Percentiles rank a stretch among this genome's conserved stretches.
Evolutionary conservation across 208 protist genomes (phyloP).

Genomic region (Trypanosoma congolense): DNA sequence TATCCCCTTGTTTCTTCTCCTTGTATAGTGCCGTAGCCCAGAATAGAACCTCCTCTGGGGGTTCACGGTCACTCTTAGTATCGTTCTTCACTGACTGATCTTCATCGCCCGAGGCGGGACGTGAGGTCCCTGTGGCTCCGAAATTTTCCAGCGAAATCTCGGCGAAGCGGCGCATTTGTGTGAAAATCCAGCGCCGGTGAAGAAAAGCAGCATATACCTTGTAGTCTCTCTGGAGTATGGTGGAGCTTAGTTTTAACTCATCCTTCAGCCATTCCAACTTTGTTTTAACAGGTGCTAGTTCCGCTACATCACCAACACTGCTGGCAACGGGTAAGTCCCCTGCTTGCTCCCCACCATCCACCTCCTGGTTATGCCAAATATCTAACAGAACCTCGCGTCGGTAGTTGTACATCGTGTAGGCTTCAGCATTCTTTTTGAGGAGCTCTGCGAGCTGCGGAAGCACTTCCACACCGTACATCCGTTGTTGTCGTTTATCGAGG

Average conservation of each 20-base stretch:
- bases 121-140: neutral
- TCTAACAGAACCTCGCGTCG: slow-evolving; percentile 34
- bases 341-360: neutral
- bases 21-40: slow-evolving; percentile 29
- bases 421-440: slow-evolving; percentile 63
- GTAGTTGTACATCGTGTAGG: slow-evolving; percentile 83
- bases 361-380: slow-evolving; percentile 15
- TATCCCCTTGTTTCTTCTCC: slow-evolving; percentile 65
- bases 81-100: neutral
- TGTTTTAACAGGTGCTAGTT: slow-evolving; percentile 7
- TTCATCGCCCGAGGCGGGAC: slow-evolving; percentile 1
- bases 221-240: slow-evolving; percentile 60
- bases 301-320: neutral
- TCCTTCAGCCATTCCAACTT: slow-evolving; percentile 24
- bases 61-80: neutral
- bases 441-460: slow-evolving; percentile 37
- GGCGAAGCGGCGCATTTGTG: slow-evolving; percentile 34
- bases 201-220: slow-evolving; percentile 88
- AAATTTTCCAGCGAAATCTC: slow-evolving; percentile 15
- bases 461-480: slow-evolving; percentile 25
- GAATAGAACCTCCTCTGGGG: slow-evolving; percentile 13
- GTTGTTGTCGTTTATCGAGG: slow-evolving; percentile 20
- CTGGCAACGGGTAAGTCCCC: neutral
- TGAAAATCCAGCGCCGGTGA: slow-evolving; percentile 78
- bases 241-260: slow-evolving; percentile 64